These are phyloP conservation scores for Hanseniaspora valbyensis DNA, from an alignment of 805 yeast genomes.

Conservation along the genomic window DNA sequence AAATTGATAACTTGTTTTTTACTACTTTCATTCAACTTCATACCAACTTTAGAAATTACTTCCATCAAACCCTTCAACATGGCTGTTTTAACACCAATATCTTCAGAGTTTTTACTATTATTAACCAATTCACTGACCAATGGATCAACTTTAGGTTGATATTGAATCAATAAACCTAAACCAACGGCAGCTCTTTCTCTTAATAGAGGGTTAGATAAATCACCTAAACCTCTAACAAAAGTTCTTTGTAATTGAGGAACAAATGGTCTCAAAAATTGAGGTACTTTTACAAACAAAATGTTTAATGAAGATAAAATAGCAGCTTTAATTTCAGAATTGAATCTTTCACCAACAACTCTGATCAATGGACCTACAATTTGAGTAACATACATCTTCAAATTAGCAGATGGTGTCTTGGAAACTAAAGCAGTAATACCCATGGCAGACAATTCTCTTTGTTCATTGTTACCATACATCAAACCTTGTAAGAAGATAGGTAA, in stretches of 20 bases:
- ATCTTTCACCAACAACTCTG: constrained; percentile 95
- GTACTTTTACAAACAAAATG: constrained; percentile 66
- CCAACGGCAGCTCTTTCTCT: constrained; percentile 83
- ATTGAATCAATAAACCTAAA: constrained; percentile 72
- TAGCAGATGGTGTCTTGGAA: constrained; percentile 71
- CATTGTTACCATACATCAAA: constrained; percentile 80
- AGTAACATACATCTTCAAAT: constrained; percentile 79
- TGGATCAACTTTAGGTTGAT: constrained; percentile 91
- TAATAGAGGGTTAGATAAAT: constrained; percentile 57
- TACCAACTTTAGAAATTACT: constrained; percentile 70
- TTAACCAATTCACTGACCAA: constrained; percentile 70
- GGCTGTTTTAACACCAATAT: constrained; percentile 66
- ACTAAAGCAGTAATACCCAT: constrained; percentile 79
- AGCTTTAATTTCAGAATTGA: constrained; percentile 79
- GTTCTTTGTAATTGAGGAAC: constrained; percentile 96
- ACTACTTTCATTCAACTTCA: constrained; percentile 62
- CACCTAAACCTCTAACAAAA: constrained; percentile 82
- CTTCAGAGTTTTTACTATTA: constrained; percentile 59
- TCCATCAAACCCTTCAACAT: constrained; percentile 77
- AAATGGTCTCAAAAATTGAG: constrained; percentile 85
- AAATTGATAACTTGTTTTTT: constrained; percentile 56
- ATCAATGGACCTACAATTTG: constrained; percentile 93
- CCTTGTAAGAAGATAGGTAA: constrained; percentile 91
- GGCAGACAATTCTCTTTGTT: constrained; percentile 78
- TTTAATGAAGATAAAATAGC: constrained; percentile 84